Evolutionary conservation across 2,329 filamentous ascomycete genomes (phyloP), one percentile per base, ranked within the genome.

Genomic region (Fusarium hainanense): DNA sequence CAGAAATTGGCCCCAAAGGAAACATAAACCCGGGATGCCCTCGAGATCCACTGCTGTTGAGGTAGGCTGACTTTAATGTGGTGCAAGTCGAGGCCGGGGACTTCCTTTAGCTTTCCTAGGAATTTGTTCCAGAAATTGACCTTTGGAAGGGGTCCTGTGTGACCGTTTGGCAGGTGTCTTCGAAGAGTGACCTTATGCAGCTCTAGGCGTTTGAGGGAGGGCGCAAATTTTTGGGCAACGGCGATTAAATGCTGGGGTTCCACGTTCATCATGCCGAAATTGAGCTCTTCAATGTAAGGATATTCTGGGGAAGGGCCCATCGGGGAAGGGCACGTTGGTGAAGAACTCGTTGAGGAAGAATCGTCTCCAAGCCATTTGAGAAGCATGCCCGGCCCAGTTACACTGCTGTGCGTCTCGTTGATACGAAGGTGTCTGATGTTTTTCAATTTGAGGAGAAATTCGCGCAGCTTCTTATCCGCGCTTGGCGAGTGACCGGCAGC

Each of bases 341-440:
- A 27, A 27, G 27, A 27, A 10, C 37, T 11, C 2, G 52, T 21
- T 20, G 52, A 7, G 4, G 34, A 23, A 11, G 44, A 14, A 11
- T 73, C 59, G 5, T 56, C 51, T 6, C 73, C 77, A 12, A 85
- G 73, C 83, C 79, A 87, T 14, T 70, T 28, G 4, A 87, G 58
- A 13, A 87, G 68, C 2, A 74, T 69, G 0, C 74, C 67, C 4
- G 74, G 57, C 5, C 71, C 57, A 7, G 58, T 20, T 6, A 57
- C 20, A 0, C 60, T 23, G 10, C 32, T 51, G 18, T 66, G 50
- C 1, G 60, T 51, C 20, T 70, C 69, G 69, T 89, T 89, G 44
- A 89, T 72, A 4, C 88, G 82, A 7, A 90, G 78, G 69, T 87
- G 83, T 30, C 80, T 80, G 8, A 90, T 63, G 20, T 85, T 84